These are phyloP conservation scores for Xylaria sp. DNA, from an alignment of 2,329 filamentous ascomycete species.

Conservation along the genomic window DNA sequence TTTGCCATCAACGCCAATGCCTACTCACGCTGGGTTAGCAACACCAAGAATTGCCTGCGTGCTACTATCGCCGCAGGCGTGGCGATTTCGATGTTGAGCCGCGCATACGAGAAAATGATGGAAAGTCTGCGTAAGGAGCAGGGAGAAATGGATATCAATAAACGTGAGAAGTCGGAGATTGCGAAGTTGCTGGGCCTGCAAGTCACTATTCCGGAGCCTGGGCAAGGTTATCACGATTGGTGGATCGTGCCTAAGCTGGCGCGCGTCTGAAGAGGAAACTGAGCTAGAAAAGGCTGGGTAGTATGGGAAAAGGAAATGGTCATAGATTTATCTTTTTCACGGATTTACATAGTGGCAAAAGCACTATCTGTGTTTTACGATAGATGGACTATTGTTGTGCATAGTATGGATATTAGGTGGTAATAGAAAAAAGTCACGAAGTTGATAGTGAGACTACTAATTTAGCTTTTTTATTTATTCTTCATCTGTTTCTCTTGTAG, in stretches of 20 bases:
- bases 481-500: neutral
- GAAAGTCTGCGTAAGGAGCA: constrained; percentile 29
- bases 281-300: neutral
- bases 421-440: neutral
- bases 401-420: neutral
- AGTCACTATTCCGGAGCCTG: constrained; percentile 63
- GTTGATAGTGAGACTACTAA: neutral
- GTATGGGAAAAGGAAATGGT: neutral
- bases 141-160: constrained; percentile 33
- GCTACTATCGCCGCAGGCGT: constrained; percentile 78
- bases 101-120: constrained; percentile 54
- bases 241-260: constrained; percentile 70
- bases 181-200: constrained; percentile 50
- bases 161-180: constrained; percentile 18
- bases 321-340: neutral
- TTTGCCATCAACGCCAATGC: constrained; percentile 62
- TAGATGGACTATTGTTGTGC: neutral
- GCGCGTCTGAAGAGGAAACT: constrained; percentile 28
- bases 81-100: constrained; percentile 71
- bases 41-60: constrained; percentile 70
- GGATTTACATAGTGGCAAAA: neutral
- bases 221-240: constrained; percentile 70
- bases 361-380: neutral
- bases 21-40: constrained; percentile 70
- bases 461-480: neutral